Evolutionary conservation across 208 protist species (phyloP).

Genomic region (Porcisia deanei): DNA sequence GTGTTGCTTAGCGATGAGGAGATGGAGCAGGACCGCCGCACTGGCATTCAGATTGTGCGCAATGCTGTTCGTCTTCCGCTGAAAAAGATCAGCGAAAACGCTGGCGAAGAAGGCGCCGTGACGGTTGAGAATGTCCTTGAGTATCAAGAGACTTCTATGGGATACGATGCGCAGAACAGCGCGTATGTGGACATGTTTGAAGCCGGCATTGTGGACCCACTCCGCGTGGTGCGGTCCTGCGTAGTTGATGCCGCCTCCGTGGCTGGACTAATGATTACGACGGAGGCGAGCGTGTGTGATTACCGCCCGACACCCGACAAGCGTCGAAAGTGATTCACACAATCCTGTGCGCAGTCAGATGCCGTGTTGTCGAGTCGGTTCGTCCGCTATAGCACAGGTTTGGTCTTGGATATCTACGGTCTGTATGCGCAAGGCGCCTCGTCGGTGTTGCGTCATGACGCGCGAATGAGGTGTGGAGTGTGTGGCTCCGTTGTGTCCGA

Average conservation of each 20-base stretch:
- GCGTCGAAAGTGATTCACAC: conserved; percentile 14
- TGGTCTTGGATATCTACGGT: neutral
- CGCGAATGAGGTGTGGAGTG: neutral
- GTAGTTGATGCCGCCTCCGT: conserved; percentile 97
- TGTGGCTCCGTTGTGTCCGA: neutral
- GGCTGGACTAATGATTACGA: conserved; percentile 99
- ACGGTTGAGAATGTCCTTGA: conserved; percentile 97
- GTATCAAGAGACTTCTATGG: conserved; percentile 86
- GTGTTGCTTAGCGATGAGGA: conserved; percentile 89
- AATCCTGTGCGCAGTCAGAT: neutral
- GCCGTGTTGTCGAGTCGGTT: neutral
- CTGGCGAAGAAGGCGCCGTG: conserved; percentile 97
- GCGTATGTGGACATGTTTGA: conserved; percentile 98
- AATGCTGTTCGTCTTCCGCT: conserved; percentile 90
- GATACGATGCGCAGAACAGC: conserved; percentile 96
- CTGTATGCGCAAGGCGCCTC: neutral
- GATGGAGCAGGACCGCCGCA: conserved; percentile 80
- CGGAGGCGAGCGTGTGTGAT: conserved; percentile 97
- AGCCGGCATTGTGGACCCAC: conserved; percentile 99
- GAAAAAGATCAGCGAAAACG: conserved; percentile 97
- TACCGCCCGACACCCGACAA: conserved; percentile 39
- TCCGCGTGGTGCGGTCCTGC: conserved; percentile 98
- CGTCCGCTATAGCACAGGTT: neutral
- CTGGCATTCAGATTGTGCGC: conserved; percentile 87
- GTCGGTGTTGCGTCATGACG: neutral